Evolutionary conservation across 1,284 basidiomycete genomes (phyloP), one percentile per base, ranked within the genome.

Genomic region (Naganishia sp.): DNA sequence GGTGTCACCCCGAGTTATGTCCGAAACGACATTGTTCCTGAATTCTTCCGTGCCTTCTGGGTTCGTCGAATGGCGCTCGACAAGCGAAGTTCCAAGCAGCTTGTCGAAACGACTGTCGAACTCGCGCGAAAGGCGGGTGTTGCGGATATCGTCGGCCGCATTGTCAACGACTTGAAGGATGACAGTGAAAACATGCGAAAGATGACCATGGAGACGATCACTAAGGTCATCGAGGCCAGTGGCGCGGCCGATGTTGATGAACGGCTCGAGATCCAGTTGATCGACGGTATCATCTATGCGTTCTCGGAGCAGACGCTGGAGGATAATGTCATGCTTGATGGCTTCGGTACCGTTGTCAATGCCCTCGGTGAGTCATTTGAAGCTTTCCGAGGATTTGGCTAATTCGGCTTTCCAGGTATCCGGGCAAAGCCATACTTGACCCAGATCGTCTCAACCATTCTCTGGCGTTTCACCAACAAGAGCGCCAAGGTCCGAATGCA

Each of bases 131-230:
- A 99, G 81, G 85, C 93, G 0, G 96, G 96, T 23, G 94, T 98
- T 0, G 86, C 93, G 9, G 95, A 97, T 80, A 96, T 99, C 64
- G 92, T 98, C 18, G 90, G 92, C 1, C 84, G 94, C 69, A 88
- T 99, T 71, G 94, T 96, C 68, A 96, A 98, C 76, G 94, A 96
- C 76, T 83, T 99, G 70, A 99, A 99, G 74, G 92, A 95, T 73
- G 92, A 94, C 78, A 89, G 90, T 1, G 96, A 99, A 82, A 93
- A 94, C 6, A 98, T 95, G 83, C 85, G 95, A 71, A 98, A 98
- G 84, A 99, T 99, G 96, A 94, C 97, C 49, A 99, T 99, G 95
- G 96, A 99, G 82, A 98, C 96, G 0, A 97, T 99, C 73, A 96
- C 94, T 25, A 96, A 97, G 78, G 96, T 99, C 45, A 85, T 99